Percentiles rank a stretch among this genome's conserved stretches.
phyloP scores from a whole-genome alignment of 2,329 filamentous ascomycete species.

The Verticillium albo-atrum region DNA sequence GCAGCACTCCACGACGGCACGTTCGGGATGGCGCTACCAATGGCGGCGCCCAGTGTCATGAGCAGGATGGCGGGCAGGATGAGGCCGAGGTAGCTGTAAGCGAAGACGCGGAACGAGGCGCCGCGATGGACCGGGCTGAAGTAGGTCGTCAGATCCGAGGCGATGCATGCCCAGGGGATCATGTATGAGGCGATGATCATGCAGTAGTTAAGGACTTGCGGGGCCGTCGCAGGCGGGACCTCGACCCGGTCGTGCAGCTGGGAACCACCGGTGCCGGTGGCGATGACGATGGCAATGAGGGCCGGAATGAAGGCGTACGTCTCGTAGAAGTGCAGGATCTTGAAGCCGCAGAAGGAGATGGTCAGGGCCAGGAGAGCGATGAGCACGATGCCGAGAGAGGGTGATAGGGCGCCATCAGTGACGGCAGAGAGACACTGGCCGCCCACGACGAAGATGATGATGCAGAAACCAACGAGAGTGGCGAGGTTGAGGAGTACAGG shows the following conservation, averaged over 20 bases:
- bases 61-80: slow-evolving; percentile 50
- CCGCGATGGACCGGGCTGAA: slow-evolving; percentile 46
- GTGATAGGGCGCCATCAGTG: slow-evolving; percentile 40
- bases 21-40: slow-evolving; percentile 53
- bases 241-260: slow-evolving; percentile 42
- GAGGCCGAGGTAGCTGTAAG: slow-evolving; percentile 54
- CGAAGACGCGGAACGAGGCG: slow-evolving; percentile 45
- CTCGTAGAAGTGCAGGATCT: slow-evolving; percentile 52
- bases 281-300: slow-evolving; percentile 49
- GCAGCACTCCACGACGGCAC: slow-evolving; percentile 48
- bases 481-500: slow-evolving; percentile 59
- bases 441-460: slow-evolving; percentile 57
- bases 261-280: slow-evolving; percentile 48
- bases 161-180: slow-evolving; percentile 56
- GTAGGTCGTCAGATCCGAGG: slow-evolving; percentile 59
- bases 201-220: slow-evolving; percentile 49
- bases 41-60: slow-evolving; percentile 61
- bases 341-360: slow-evolving; percentile 59
- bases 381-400: slow-evolving; percentile 57
- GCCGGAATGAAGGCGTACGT: slow-evolving; percentile 53
- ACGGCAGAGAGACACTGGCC: slow-evolving; percentile 55
- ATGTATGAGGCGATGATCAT: slow-evolving; percentile 60
- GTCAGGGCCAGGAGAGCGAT: slow-evolving; percentile 52
- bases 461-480: slow-evolving; percentile 58
- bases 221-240: slow-evolving; percentile 31